phyloP scores from a whole-genome alignment of 1,284 basidiomycete genomes.

The Chalciporus sp. region DNA sequence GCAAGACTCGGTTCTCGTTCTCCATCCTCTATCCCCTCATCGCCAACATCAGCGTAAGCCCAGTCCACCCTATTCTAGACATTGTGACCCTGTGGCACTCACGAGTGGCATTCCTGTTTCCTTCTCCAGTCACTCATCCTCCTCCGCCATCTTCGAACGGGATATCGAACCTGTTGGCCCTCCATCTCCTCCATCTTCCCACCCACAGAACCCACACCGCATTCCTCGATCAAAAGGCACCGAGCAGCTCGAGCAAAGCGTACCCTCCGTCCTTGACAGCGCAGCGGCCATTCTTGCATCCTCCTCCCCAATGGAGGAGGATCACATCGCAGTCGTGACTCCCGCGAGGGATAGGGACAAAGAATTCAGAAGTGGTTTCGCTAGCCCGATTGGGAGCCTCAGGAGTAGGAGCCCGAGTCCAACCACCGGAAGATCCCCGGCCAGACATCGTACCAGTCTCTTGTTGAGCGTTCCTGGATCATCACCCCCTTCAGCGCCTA shows the following conservation, averaged over 20 bases:
- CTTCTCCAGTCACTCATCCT: conserved; percentile 63
- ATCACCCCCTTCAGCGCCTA: conserved; percentile 23
- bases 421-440: conserved; percentile 29
- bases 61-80: conserved; percentile 12
- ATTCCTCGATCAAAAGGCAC: conserved; percentile 70
- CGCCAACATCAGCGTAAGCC: conserved; percentile 69
- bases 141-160: conserved; percentile 80
- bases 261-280: conserved; percentile 75
- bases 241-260: conserved; percentile 69
- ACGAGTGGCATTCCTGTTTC: conserved; percentile 2
- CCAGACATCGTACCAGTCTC: conserved; percentile 41
- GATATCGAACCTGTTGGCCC: conserved; percentile 71
- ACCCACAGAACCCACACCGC: conserved; percentile 62
- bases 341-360: conserved; percentile 44
- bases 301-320: conserved; percentile 42
- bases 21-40: conserved; percentile 71
- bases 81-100: conserved; percentile 8
- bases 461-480: conserved; percentile 47
- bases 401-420: conserved; percentile 65
- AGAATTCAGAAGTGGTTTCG: conserved; percentile 52
- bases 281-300: conserved; percentile 67
- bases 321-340: conserved; percentile 59
- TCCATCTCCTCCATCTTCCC: conserved; percentile 48
- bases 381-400: conserved; percentile 65
- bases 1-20: conserved; percentile 58